These are phyloP conservation scores for Nothophoma quercina DNA, from an alignment of 2,329 filamentous ascomycete species.

Conservation along the genomic window DNA sequence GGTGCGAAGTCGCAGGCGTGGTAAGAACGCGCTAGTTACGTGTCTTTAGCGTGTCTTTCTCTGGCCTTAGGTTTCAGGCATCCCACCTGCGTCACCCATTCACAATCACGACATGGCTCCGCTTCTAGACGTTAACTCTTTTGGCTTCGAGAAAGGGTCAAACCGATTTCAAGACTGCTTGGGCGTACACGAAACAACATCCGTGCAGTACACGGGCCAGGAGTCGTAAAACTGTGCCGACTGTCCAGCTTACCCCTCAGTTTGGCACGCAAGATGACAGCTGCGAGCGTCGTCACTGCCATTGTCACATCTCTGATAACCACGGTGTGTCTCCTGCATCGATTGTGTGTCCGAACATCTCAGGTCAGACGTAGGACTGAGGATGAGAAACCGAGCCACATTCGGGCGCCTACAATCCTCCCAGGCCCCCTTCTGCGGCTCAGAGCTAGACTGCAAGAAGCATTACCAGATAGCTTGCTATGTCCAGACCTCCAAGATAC, in stretches of 20 bases:
- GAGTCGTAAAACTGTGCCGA: too few relatives aligned
- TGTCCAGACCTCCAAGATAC: constrained; percentile 3
- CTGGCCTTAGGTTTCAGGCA: neutral
- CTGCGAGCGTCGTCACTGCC: neutral
- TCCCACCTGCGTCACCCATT: neutral
- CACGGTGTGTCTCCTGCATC: constrained; percentile 10
- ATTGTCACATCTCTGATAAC: neutral
- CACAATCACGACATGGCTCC: neutral
- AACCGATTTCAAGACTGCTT: too few relatives aligned
- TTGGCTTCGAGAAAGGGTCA: too few relatives aligned
- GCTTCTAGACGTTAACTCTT: too few relatives aligned
- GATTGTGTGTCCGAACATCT: constrained; percentile 15
- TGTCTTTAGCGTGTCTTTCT: neutral
- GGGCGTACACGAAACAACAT: too few relatives aligned
- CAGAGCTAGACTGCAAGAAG: constrained; percentile 16
- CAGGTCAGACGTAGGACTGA: constrained; percentile 16
- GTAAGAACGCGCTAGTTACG: neutral
- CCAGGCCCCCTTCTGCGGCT: constrained; percentile 20
- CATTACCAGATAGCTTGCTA: constrained; percentile 23
- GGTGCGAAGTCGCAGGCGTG: neutral
- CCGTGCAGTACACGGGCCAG: too few relatives aligned
- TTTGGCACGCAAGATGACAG: neutral
- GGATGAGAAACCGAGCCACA: constrained; percentile 15
- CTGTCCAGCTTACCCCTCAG: neutral
- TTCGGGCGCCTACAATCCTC: constrained; percentile 3